Base-by-base conservation (phyloP, 768 basidiomycete genomes). In the Amyloporia xantha region DNA sequence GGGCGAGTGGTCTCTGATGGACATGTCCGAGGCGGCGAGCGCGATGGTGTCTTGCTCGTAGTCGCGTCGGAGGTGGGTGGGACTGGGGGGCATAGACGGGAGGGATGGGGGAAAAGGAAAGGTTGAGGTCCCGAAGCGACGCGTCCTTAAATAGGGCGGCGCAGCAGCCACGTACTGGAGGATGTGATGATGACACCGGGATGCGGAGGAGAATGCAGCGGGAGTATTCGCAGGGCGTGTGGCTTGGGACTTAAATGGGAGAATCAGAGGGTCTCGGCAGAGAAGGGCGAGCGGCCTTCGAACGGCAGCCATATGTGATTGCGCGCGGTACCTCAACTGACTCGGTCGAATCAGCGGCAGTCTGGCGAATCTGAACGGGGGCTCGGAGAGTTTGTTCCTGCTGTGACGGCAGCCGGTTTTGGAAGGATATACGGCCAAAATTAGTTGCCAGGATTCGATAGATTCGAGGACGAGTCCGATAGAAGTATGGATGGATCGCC, bases 191-290 rank as follows among this genome's bases (percentile, higher is more conserved):
- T 47, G 62, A 49, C 54, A 55, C 51, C 57, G 56, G 48, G 54
- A 56, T 54, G 61, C 59, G 59, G 45, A 43, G 48, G 50, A 41
- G 48, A 33, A 20, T 15, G 44, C n/a, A n/a, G 24, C 24, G 55
- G 52, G 50, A 52, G 51, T n/a, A 39, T 25, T 30, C 25, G 48
- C 43, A 49, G 28, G 24, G n/a, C n/a, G n/a, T n/a, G n/a, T n/a
- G n/a, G n/a, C n/a, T n/a, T n/a, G 64, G 62, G 54, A 59, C 60
- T 57, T 59, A 61, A 60, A 58, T 55, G 55, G 53, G 49, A 61
- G 71, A 69, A 45, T 55, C 69, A 76, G 69, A 72, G 72, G 70
- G 68, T 70, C 54, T 65, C 69, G 71, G 69, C 62, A 57, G 41
- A 54, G 54, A 47, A 61, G 56, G 50, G 62, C 48, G 53, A 55